Evolutionary conservation across 2,329 filamentous ascomycete species (phyloP), one percentile per base, ranked within the genome.

Genomic region (Fusarium marasasianum): DNA sequence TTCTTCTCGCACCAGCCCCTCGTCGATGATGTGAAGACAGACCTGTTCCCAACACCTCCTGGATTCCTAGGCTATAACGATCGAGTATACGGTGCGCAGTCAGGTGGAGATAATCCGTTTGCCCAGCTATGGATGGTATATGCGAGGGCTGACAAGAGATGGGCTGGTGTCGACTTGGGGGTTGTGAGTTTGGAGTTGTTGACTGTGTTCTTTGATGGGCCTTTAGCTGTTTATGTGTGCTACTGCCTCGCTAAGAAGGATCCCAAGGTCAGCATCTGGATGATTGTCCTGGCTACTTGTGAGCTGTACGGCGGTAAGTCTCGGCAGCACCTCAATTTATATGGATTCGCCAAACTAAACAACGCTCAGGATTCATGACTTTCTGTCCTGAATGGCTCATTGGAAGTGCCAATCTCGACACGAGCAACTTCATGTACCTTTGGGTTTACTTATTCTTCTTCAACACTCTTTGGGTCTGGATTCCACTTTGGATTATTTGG

Each of bases 361-460:
- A 41, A 15, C 20, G 40, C 24, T n/a, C 44, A 90, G 89, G 91
- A 24, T 93, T 91, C 82, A 92, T 93, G 88, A 93, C 91, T 1
- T 93, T 93, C 79, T 90, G 88, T 81, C 91, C 91, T 18, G 91
- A 93, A 81, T 93, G 91, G 91, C 82, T 93, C 18, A 88, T 86
- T 5, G 87, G 86, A 58, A 92, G 87, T 79, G 78, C 86, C 72
- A 91, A 91, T 78, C 87, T 93, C 67, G 89, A 92, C 79, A 85
- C 86, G 24, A 90, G 86, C 82, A 92, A 92, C 81, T 91, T 89
- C 76, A 91, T 93, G 89, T 91, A 91, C 77, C 83, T 87, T 72
- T 92, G 90, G 90, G 84, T 92, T 20, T 92, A 92, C 75, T 83
- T 93, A 22, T 84, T 91, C 74, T 92, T 92, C 81, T 92, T 93